Evolutionary conservation across 495 filamentous ascomycete genomes (phyloP).

Genomic region (Penicillium simplicissimum): DNA sequence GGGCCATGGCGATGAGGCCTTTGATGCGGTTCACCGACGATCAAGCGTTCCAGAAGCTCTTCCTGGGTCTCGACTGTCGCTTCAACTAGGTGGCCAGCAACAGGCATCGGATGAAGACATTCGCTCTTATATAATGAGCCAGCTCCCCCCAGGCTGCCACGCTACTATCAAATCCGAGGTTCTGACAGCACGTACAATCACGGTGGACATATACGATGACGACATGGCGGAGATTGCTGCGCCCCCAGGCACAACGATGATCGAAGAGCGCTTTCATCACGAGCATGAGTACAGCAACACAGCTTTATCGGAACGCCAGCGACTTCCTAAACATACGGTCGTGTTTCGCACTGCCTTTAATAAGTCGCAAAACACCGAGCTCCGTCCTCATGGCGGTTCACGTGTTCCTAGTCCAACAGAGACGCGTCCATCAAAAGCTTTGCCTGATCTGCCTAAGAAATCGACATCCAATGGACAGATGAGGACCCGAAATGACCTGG

Average conservation of each 20-base stretch:
- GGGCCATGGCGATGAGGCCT: conserved; percentile 39
- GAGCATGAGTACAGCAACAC: conserved; percentile 32
- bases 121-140: conserved; percentile 46
- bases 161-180: conserved; percentile 67
- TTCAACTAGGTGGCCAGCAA: conserved; percentile 35
- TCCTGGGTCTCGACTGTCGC: conserved; percentile 26
- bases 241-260: conserved; percentile 65
- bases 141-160: conserved; percentile 45
- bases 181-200: conserved; percentile 67
- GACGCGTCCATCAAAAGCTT: conserved; percentile 3
- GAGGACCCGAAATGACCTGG: background rate
- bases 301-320: conserved; percentile 13
- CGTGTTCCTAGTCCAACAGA: conserved; percentile 3
- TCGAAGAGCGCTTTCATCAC: conserved; percentile 56
- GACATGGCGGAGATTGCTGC: conserved; percentile 59
- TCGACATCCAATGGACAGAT: background rate
- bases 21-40: conserved; percentile 51
- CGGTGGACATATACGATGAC: conserved; percentile 68
- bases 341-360: conserved; percentile 50
- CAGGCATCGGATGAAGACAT: conserved; percentile 48
- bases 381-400: conserved; percentile 27
- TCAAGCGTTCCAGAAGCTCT: conserved; percentile 26
- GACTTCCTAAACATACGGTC: conserved; percentile 42
- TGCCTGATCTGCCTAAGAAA: background rate
- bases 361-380: conserved; percentile 41